A percentile compares a stretch with the other conserved stretches of the same genome.
These are phyloP conservation scores for Neurospora sp. DNA, from an alignment of 2,329 filamentous ascomycete genomes.

Conservation along the genomic window DNA sequence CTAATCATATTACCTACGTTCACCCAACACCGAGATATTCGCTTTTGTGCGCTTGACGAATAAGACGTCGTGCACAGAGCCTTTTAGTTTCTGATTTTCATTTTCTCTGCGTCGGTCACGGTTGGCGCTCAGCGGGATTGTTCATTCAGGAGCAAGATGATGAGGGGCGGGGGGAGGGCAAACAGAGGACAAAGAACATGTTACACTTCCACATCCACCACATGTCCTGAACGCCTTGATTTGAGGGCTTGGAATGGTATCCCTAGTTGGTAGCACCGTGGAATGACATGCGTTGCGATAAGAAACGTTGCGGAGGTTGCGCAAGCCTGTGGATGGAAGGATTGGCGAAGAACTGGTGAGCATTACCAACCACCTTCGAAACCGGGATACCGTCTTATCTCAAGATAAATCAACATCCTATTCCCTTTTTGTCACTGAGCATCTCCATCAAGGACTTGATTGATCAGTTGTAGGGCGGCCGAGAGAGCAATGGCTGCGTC, in stretches of 20 bases:
- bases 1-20: not conserved
- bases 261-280: not conserved
- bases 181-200: not conserved
- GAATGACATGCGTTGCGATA: slow-evolving; percentile 1
- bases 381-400: not conserved
- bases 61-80: slow-evolving; percentile 13
- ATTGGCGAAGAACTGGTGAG: not conserved
- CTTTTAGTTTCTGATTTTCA: slow-evolving; percentile 13
- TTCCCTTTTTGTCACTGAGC: not conserved
- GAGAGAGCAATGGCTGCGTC: slow-evolving; percentile 12
- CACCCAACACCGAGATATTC: slow-evolving; percentile 13
- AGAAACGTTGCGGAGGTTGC: not conserved
- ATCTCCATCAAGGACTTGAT: not conserved
- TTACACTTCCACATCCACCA: not conserved
- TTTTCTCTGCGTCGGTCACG: not conserved
- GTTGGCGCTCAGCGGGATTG: not conserved
- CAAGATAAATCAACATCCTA: not conserved
- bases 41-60: slow-evolving; percentile 11
- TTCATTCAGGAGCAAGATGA: not conserved
- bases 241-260: not conserved
- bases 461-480: not conserved
- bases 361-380: not conserved
- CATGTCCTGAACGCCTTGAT: not conserved
- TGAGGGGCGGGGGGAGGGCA: not conserved
- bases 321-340: not conserved